Evolutionary conservation across 148 eudicot genomes (phyloP).

Genomic region (Dianthus caryophyllus): DNA sequence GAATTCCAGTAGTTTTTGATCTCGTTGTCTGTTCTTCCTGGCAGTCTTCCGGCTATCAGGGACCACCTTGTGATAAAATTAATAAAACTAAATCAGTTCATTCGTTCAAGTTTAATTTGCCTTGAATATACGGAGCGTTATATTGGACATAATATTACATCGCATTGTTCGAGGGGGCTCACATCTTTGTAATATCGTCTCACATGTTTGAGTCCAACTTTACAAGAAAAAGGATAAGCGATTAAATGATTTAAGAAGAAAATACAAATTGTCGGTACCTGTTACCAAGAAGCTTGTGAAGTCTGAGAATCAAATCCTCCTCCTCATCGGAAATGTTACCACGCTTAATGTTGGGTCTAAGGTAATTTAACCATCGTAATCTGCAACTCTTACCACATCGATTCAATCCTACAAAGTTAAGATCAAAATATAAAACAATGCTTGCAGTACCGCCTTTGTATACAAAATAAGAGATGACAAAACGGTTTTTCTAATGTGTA

Average conservation of each 20-base stretch:
- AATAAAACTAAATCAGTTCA: background rate
- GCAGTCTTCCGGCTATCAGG: slow-evolving; percentile 61
- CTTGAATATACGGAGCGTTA: too few species aligned
- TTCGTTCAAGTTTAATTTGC: too few species aligned
- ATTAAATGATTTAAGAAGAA: background rate
- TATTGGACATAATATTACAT: too few species aligned
- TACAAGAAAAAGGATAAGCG: background rate
- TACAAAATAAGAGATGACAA: too few species aligned
- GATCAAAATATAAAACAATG: background rate
- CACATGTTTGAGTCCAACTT: background rate
- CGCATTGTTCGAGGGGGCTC: background rate
- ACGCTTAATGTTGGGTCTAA: slow-evolving; percentile 68
- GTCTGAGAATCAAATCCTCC: slow-evolving; percentile 64
- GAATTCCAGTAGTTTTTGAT: slow-evolving; percentile 81
- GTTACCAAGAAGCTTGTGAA: slow-evolving; percentile 76
- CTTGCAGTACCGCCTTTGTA: too few species aligned
- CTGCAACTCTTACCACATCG: slow-evolving; percentile 77
- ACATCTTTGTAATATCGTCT: background rate
- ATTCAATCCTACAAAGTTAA: slow-evolving; percentile 42
- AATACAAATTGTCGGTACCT: slow-evolving; percentile 29
- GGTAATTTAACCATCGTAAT: slow-evolving; percentile 72
- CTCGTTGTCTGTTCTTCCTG: slow-evolving; percentile 76
- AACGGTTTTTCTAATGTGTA: slow-evolving; percentile 2
- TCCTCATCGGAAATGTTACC: slow-evolving; percentile 69
- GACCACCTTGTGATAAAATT: slow-evolving; percentile 44